A percentile compares a stretch with the other conserved stretches of the same genome.
These are phyloP conservation scores for Talaromyces sp. DNA, from an alignment of 2,329 filamentous ascomycete species.

Conservation along the genomic window DNA sequence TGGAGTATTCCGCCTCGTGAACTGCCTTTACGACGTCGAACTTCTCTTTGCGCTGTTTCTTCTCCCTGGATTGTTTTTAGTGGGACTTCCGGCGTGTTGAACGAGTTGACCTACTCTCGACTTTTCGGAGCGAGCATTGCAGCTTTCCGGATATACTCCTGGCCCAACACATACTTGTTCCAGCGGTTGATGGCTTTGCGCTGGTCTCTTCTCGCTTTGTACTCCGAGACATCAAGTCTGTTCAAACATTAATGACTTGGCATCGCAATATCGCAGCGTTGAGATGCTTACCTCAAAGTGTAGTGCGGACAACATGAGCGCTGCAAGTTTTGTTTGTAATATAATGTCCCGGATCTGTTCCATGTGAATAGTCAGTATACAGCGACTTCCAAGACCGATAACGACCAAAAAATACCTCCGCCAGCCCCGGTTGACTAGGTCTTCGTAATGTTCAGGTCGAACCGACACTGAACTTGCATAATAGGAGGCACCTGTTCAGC, in stretches of 20 bases:
- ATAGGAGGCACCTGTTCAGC: conserved; percentile 42
- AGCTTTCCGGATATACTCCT: conserved; percentile 46
- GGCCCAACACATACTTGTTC: conserved; percentile 47
- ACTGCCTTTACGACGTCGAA: conserved; percentile 44
- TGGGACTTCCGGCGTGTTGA: background rate
- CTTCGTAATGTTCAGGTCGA: conserved; percentile 47
- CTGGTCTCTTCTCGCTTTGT: conserved; percentile 46
- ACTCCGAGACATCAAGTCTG: conserved; percentile 44
- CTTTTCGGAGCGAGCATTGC: conserved; percentile 45
- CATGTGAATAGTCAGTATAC: background rate
- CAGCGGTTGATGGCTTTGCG: conserved; percentile 48
- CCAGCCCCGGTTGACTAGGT: conserved; percentile 49
- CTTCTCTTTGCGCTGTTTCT: conserved; percentile 40
- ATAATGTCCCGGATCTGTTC: conserved; percentile 46
- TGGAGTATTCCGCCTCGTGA: conserved; percentile 45
- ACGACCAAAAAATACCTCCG: conserved; percentile 36
- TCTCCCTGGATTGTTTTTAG: conserved; percentile 36
- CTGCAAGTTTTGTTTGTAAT: conserved; percentile 57
- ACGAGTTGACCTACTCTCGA: conserved; percentile 40
- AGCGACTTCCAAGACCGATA: conserved; percentile 11
- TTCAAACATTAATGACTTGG: background rate
- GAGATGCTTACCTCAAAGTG: conserved; percentile 41
- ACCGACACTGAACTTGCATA: conserved; percentile 46
- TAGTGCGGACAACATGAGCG: conserved; percentile 88
- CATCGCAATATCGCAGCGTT: background rate